A percentile compares a stretch with the other conserved stretches of the same genome.
Evolutionary conservation across 2,329 filamentous ascomycete species (phyloP).

Genomic region (Curvularia hawaiiensis): DNA sequence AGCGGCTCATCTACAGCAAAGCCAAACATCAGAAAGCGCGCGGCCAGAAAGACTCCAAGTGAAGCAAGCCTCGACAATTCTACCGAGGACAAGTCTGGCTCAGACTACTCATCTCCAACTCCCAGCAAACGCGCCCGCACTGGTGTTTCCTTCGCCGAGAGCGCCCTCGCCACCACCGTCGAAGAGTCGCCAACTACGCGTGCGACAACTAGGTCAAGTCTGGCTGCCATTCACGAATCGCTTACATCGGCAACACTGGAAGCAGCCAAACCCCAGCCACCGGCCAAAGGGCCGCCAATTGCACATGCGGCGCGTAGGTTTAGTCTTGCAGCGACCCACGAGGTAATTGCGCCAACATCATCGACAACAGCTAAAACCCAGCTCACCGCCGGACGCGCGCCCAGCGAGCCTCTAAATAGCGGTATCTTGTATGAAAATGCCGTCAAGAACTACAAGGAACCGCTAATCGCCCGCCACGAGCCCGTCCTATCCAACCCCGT

Average conservation of each 20-base stretch:
- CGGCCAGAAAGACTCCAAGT: constrained; percentile 2
- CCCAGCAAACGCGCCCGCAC: constrained; percentile 17
- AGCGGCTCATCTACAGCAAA: background rate
- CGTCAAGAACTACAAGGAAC: constrained; percentile 18
- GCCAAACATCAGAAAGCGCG: constrained; percentile 10
- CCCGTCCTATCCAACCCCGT: constrained; percentile 16
- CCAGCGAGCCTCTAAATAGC: background rate
- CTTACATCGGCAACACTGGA: background rate
- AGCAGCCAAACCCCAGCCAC: background rate
- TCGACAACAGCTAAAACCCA: background rate
- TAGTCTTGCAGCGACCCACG: too few species aligned
- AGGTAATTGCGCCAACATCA: too few species aligned
- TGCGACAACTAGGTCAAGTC: constrained; percentile 1
- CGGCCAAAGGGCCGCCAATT: background rate
- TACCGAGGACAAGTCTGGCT: constrained; percentile 16
- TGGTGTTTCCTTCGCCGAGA: constrained; percentile 14
- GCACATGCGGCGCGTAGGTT: too few species aligned
- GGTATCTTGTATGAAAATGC: constrained; percentile 7
- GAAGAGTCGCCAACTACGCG: constrained; percentile 5
- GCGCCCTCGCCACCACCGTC: constrained; percentile 8
- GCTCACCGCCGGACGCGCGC: background rate
- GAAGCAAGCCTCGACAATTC: constrained; percentile 6
- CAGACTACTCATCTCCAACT: constrained; percentile 14
- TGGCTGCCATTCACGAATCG: background rate
- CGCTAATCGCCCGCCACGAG: constrained; percentile 18